Evolutionary conservation across 2,329 filamentous ascomycete species (phyloP).

Genomic region (Cephalotrichum gorgonifer): DNA sequence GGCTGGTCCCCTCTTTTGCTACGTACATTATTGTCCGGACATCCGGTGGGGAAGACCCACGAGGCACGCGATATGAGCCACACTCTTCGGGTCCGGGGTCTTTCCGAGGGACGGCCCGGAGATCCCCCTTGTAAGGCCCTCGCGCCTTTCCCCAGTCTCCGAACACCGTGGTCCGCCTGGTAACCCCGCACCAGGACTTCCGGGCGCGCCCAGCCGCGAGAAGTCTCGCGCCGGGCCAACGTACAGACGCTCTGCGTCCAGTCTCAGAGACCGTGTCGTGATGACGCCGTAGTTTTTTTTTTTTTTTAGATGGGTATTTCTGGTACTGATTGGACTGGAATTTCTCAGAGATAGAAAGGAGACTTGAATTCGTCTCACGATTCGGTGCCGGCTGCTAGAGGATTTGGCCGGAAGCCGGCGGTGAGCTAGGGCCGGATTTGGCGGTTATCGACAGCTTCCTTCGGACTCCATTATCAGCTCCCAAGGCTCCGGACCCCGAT

Average conservation of each 20-base stretch:
- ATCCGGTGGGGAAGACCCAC: not conserved
- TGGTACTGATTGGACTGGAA: no score
- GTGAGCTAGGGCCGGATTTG: not conserved
- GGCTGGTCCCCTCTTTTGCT: no score
- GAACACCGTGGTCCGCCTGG: not conserved
- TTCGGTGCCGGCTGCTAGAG: not conserved
- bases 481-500: not conserved
- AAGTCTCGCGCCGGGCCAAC: no score
- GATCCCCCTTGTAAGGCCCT: not conserved
- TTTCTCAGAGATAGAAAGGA: no score
- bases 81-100: not conserved
- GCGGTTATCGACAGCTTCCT: not conserved
- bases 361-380: not conserved
- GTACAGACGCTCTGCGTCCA: no score
- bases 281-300: no score
- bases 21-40: no score
- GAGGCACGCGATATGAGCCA: not conserved
- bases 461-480: not conserved
- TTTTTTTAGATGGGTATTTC: no score
- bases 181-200: not conserved
- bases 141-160: not conserved
- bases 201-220: not conserved
- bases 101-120: not conserved
- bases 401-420: no score
- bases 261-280: no score